Evolutionary conservation across 805 yeast genomes (phyloP).

Genomic region (Wickerhamomyces chaumierensis): DNA sequence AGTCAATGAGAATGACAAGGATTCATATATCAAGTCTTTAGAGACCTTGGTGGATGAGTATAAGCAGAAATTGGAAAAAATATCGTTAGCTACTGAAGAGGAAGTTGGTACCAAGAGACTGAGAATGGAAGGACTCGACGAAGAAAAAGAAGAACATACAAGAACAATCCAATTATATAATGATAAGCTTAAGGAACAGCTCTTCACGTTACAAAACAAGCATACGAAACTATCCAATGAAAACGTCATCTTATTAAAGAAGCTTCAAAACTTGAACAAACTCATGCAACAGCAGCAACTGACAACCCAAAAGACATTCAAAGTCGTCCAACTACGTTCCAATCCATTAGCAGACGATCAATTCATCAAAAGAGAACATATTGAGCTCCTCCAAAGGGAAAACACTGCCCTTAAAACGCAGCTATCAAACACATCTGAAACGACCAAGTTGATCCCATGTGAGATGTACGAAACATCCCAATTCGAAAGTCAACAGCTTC

Average conservation of each 20-base stretch:
- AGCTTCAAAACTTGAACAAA: slow-evolving; percentile 23
- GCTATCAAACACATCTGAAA: slow-evolving; percentile 17
- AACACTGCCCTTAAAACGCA: slow-evolving; percentile 44
- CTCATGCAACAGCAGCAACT: slow-evolving; percentile 24
- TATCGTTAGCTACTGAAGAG: too few species aligned
- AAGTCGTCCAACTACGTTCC: slow-evolving; percentile 50
- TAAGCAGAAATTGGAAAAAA: slow-evolving; percentile 36
- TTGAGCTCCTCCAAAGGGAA: slow-evolving; percentile 44
- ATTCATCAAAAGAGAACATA: slow-evolving; percentile 37
- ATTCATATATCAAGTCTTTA: slow-evolving; percentile 12
- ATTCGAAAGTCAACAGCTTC: slow-evolving; percentile 37
- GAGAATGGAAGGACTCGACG: slow-evolving; percentile 7
- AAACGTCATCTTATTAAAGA: slow-evolving; percentile 25
- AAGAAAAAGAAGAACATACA: slow-evolving; percentile 13
- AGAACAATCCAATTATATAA: slow-evolving; percentile 18
- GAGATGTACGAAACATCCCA: slow-evolving; percentile 53
- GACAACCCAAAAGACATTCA: slow-evolving; percentile 20
- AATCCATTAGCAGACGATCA: slow-evolving; percentile 60
- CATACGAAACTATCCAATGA: slow-evolving; percentile 26
- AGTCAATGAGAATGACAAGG: slow-evolving; percentile 12
- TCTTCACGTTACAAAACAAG: slow-evolving; percentile 25
- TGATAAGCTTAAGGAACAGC: slow-evolving; percentile 29
- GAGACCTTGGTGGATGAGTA: slow-evolving; percentile 40
- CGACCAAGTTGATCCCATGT: slow-evolving; percentile 36
- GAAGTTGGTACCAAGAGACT: slow-evolving; percentile 2